A percentile compares a stretch with the other conserved stretches of the same genome.
Conservation (phyloP, 306 rosid species). For the Quercus alba region DNA sequence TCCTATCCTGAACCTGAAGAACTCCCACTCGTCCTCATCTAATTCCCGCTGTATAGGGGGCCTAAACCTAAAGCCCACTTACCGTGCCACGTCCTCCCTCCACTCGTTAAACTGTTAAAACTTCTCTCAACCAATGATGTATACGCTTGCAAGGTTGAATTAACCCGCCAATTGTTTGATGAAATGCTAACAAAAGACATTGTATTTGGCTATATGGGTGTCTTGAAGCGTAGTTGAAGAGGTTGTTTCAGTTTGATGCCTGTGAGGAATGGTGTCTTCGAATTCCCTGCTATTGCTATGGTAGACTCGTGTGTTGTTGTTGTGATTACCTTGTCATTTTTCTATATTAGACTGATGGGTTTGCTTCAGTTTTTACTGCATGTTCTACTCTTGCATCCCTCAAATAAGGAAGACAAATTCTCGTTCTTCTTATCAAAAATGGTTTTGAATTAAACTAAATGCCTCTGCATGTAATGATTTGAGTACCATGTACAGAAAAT, state of each 20-base stretch:
- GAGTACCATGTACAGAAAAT: too few relatives aligned
- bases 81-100: neutral
- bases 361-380: too few relatives aligned
- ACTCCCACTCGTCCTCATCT: too few relatives aligned
- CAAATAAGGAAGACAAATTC: too few relatives aligned
- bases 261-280: slow-evolving; percentile 47
- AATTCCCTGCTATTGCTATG: slow-evolving; percentile 47
- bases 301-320: too few relatives aligned
- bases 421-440: too few relatives aligned
- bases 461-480: too few relatives aligned
- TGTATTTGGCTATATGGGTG: slow-evolving; percentile 46
- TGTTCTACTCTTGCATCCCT: too few relatives aligned
- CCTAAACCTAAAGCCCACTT: neutral
- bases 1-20: neutral
- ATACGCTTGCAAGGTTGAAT: slow-evolving; percentile 24
- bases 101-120: neutral
- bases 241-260: slow-evolving; percentile 43
- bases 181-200: slow-evolving; percentile 37
- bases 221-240: slow-evolving; percentile 8
- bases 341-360: too few relatives aligned
- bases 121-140: slow-evolving; percentile 27
- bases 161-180: slow-evolving; percentile 51
- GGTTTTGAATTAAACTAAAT: too few relatives aligned
- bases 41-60: too few relatives aligned
- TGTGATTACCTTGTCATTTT: too few relatives aligned